Evolutionary conservation across 306 rosid species (phyloP).

Genomic region (Sicyos baderoa): DNA sequence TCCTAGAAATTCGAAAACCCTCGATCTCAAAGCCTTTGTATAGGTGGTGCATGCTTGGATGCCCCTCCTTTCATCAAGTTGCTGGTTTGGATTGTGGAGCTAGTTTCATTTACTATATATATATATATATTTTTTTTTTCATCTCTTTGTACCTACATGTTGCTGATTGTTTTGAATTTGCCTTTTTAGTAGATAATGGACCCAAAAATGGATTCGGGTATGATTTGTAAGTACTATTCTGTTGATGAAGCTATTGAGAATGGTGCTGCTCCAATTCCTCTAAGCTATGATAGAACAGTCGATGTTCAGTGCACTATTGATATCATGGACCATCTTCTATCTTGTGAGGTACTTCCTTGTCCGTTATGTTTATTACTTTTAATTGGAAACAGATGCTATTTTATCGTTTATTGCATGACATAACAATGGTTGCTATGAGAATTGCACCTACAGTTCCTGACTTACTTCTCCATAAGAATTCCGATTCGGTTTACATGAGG

Average conservation of each 20-base stretch:
- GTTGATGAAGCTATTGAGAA: conserved; percentile 89
- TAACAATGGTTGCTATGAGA: neutral
- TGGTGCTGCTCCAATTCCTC: conserved; percentile 94
- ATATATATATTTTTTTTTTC: neutral
- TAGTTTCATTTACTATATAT: neutral
- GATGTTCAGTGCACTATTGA: conserved; percentile 69
- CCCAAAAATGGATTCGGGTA: conserved; percentile 99
- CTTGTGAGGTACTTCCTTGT: conserved; percentile 77
- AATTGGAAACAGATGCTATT: neutral
- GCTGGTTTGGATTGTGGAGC: neutral
- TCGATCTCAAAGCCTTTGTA: neutral
- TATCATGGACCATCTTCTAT: conserved; percentile 86
- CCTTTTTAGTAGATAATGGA: conserved; percentile 74
- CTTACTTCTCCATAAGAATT: neutral
- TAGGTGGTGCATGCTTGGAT: neutral
- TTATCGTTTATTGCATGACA: neutral
- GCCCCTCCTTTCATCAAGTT: neutral
- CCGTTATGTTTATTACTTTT: neutral
- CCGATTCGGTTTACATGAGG: too few species aligned
- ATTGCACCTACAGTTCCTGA: neutral
- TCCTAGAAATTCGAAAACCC: conserved; percentile 7
- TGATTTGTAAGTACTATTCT: conserved; percentile 67
- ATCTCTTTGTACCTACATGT: neutral
- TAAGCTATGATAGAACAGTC: conserved; percentile 55
- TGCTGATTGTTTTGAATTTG: conserved; percentile 11